A percentile compares a stretch with the other conserved stretches of the same genome.
Conservation (phyloP, 331 rosid genomes). For the Stylosanthes scabra region DNA sequence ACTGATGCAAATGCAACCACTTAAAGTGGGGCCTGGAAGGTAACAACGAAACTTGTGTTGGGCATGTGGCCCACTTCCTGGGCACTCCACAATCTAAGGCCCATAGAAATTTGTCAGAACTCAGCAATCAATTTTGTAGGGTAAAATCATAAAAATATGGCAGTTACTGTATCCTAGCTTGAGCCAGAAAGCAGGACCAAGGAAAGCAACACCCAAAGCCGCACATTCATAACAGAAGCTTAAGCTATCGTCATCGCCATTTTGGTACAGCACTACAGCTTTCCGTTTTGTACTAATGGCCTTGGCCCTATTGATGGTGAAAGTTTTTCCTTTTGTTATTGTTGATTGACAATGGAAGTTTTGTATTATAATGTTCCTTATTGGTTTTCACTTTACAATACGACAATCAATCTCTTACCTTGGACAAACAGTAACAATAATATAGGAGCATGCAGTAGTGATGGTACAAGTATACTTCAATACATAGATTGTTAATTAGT, state of each 20-base stretch:
- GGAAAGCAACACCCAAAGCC: not conserved
- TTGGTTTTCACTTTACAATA: conserved; percentile 16
- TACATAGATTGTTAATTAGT: too few species aligned
- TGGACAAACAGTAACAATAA: conserved; percentile 30
- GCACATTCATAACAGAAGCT: conserved; percentile 30
- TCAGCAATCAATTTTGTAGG: conserved; percentile 29
- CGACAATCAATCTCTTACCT: conserved; percentile 32
- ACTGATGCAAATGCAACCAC: conserved; percentile 38
- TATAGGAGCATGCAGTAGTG: too few species aligned
- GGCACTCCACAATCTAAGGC: conserved; percentile 48
- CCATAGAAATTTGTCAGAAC: conserved; percentile 41
- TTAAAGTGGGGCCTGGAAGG: conserved; percentile 38
- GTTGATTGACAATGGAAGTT: too few species aligned
- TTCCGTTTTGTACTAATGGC: not conserved
- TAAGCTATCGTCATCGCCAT: not conserved
- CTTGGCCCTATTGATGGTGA: conserved; percentile 23
- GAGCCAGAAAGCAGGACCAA: conserved; percentile 4
- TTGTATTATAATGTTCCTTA: conserved; percentile 3
- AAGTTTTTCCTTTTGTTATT: conserved; percentile 7
- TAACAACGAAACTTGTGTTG: conserved; percentile 2
- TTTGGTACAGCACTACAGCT: not conserved
- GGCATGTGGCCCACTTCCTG: conserved; percentile 48
- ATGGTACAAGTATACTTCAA: too few species aligned
- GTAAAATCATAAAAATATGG: conserved; percentile 17
- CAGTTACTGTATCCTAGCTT: not conserved